These are phyloP conservation scores for Acanthamoeba healyi DNA, from an alignment of 208 protist species.

Conservation along the genomic window DNA sequence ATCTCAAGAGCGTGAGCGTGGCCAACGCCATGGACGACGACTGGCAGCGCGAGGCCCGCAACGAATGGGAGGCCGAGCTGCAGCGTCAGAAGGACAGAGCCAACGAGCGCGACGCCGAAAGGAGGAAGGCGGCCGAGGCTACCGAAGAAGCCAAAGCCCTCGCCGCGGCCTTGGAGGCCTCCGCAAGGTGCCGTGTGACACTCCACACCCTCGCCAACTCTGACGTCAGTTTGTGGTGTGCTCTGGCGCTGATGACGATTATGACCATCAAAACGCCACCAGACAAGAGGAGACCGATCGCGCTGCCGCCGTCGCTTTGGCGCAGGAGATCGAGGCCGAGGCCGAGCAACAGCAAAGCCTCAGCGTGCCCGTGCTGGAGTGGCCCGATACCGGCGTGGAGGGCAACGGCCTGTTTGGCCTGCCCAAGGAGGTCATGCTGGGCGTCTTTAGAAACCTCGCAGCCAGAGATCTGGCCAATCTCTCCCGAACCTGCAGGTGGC, in stretches of 20 bases:
- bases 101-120: background rate
- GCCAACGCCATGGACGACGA: background rate
- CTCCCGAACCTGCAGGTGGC: background rate
- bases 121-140: background rate
- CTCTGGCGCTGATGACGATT: background rate
- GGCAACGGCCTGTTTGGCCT: constrained; percentile 21
- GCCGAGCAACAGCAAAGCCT: background rate
- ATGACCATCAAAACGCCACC: background rate
- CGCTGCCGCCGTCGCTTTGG: background rate
- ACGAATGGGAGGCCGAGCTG: background rate
- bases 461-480: background rate
- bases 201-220: background rate
- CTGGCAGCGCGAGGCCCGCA: background rate
- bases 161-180: background rate
- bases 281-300: background rate
- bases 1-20: background rate
- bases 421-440: background rate
- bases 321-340: background rate
- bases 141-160: background rate
- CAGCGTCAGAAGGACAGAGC: background rate
- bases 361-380: background rate
- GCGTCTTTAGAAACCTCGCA: background rate
- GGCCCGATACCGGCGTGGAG: background rate
- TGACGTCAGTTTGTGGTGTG: background rate
- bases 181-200: background rate